Percentiles rank a stretch among this genome's conserved stretches.
phyloP scores from a whole-genome alignment of 352 stramenopile species.

The Bremia lactucae region DNA sequence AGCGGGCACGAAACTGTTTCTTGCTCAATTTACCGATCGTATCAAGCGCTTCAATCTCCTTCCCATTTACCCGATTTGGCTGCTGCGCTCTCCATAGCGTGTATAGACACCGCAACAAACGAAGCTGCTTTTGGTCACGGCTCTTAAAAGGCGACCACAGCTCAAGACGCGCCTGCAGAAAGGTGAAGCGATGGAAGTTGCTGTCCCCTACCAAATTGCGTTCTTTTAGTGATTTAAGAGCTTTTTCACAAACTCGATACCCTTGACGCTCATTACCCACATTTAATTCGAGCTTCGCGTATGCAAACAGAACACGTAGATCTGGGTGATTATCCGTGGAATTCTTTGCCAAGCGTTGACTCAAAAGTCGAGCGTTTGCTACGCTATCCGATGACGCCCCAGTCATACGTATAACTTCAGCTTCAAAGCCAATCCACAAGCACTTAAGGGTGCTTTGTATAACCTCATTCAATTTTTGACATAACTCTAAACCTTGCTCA shows the following conservation, averaged over 20 bases:
- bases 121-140: conserved; percentile 3
- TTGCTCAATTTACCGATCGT: conserved; percentile 25
- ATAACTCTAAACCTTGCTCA: conserved; percentile 15
- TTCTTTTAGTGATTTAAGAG: conserved; percentile 19
- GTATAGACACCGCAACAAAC: conserved; percentile 22
- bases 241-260: conserved; percentile 48
- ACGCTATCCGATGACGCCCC: conserved; percentile 1
- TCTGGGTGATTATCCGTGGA: conserved; percentile 4
- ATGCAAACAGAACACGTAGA: conserved; percentile 30
- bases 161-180: conserved; percentile 33
- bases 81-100: conserved; percentile 30
- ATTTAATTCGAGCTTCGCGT: conserved; percentile 40
- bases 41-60: conserved; percentile 24
- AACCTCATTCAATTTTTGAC: conserved; percentile 5
- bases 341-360: conserved; percentile 22
- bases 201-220: conserved; percentile 4
- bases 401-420: conserved; percentile 10
- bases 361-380: conserved; percentile 21
- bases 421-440: conserved; percentile 43
- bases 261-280: conserved; percentile 36
- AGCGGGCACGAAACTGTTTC: conserved; percentile 4
- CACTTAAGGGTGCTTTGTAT: conserved; percentile 23
- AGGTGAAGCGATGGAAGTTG: conserved; percentile 43
- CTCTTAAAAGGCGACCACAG: conserved; percentile 15
- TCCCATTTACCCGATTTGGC: conserved; percentile 1